A percentile compares a stretch with the other conserved stretches of the same genome.
Evolutionary conservation across 257 asterid species (phyloP).

Genomic region (Forsythia viridissima): DNA sequence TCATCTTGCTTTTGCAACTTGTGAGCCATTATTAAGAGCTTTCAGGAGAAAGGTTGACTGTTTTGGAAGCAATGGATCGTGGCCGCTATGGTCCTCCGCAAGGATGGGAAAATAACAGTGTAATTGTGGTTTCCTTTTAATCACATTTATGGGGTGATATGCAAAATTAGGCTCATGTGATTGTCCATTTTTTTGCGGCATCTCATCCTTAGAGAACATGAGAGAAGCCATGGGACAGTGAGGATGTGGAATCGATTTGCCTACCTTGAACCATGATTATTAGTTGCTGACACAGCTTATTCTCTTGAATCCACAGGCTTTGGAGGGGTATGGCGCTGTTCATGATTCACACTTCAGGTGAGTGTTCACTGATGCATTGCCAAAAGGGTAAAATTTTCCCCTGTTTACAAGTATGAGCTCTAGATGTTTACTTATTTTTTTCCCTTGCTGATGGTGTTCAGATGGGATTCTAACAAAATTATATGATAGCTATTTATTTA

Average conservation of each 20-base stretch:
- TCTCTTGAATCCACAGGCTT: slow-evolving; percentile 99
- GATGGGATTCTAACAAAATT: slow-evolving; percentile 24
- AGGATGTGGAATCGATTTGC: slow-evolving; percentile 98
- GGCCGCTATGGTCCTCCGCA: slow-evolving; percentile 97
- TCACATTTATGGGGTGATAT: slow-evolving; percentile 95
- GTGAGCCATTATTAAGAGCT: slow-evolving; percentile 56
- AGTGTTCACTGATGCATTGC: slow-evolving; percentile 51
- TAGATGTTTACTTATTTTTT: slow-evolving; percentile 8
- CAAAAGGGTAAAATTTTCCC: slow-evolving; percentile 32
- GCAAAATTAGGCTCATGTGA: slow-evolving; percentile 84
- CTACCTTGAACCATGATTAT: slow-evolving; percentile 79
- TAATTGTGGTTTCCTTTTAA: slow-evolving; percentile 99
- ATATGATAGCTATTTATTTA: not conserved
- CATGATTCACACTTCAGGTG: slow-evolving; percentile 87
- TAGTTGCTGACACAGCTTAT: slow-evolving; percentile 95
- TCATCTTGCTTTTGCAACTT: slow-evolving; percentile 68
- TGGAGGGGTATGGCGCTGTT: slow-evolving; percentile 92
- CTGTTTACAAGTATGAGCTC: slow-evolving; percentile 16
- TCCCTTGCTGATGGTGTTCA: slow-evolving; percentile 5
- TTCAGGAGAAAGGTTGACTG: slow-evolving; percentile 52
- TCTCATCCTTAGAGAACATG: slow-evolving; percentile 87
- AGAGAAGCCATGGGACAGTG: slow-evolving; percentile 97
- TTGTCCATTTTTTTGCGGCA: slow-evolving; percentile 73
- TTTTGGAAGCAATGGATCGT: slow-evolving; percentile 77
- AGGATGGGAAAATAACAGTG: slow-evolving; percentile 99